A percentile compares a stretch with the other conserved stretches of the same genome.
Conservation (phyloP, 2,329 filamentous ascomycete species). For the Seiridium unicorne region DNA sequence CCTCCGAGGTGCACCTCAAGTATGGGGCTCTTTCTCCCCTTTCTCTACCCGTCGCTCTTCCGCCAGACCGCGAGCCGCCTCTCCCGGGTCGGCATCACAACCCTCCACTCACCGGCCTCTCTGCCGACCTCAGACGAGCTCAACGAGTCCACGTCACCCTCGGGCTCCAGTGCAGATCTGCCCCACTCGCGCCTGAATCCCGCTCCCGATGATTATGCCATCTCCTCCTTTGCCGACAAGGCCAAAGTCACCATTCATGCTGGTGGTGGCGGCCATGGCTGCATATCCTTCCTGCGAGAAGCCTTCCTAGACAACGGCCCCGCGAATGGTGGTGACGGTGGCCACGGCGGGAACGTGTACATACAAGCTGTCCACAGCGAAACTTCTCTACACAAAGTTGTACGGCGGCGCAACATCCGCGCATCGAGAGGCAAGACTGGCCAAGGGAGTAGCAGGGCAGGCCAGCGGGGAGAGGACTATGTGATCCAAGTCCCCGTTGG, state of each 20-base stretch:
- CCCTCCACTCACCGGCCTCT: slow-evolving; percentile 18
- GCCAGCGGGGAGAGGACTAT: slow-evolving; percentile 81
- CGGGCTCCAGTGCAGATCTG: slow-evolving; percentile 33
- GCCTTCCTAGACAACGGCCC: slow-evolving; percentile 87
- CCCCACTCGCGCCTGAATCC: slow-evolving; percentile 70
- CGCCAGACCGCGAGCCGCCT: slow-evolving; percentile 20
- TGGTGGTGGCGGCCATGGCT: slow-evolving; percentile 84
- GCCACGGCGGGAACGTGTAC: slow-evolving; percentile 86
- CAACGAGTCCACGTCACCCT: slow-evolving; percentile 22
- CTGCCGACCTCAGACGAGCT: slow-evolving; percentile 10
- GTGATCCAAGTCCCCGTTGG: slow-evolving; percentile 90
- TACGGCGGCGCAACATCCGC: slow-evolving; percentile 70
- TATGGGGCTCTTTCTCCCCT: slow-evolving; percentile 39
- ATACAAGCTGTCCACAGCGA: slow-evolving; percentile 91
- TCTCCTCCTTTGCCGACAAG: slow-evolving; percentile 83
- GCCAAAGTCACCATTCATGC: slow-evolving; percentile 75
- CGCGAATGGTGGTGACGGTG: slow-evolving; percentile 92
- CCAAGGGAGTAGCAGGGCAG: slow-evolving; percentile 70
- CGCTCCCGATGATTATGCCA: slow-evolving; percentile 77
- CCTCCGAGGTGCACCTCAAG: slow-evolving; percentile 37
- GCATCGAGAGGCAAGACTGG: slow-evolving; percentile 77
- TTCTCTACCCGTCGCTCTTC: slow-evolving; percentile 50
- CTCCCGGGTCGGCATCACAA: slow-evolving; percentile 21
- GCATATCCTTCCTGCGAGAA: slow-evolving; percentile 90
- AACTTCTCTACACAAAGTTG: slow-evolving; percentile 90